These are phyloP conservation scores for Rhodamnia rubescens DNA, from an alignment of 345 rosid genomes.

Conservation along the genomic window DNA sequence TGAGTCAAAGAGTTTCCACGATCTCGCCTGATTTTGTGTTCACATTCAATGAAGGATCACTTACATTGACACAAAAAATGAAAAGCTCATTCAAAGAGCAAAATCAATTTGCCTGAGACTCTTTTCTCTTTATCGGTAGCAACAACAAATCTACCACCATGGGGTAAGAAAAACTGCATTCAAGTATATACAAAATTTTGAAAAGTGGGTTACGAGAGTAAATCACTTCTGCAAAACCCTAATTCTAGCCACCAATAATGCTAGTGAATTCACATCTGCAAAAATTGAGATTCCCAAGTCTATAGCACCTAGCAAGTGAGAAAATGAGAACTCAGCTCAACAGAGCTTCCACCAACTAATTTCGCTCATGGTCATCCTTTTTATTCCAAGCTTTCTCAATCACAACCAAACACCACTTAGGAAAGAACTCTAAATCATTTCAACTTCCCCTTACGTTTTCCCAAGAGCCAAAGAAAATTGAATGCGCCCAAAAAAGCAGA, in stretches of 20 bases:
- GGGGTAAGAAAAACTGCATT: background rate
- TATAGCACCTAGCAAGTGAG: background rate
- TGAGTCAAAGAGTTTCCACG: background rate
- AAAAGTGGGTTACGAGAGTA: background rate
- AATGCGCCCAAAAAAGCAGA: background rate
- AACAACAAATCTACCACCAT: background rate
- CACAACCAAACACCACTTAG: background rate
- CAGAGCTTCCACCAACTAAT: background rate
- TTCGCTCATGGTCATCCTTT: background rate
- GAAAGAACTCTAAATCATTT: background rate
- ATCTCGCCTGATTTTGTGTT: background rate
- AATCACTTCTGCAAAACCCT: background rate
- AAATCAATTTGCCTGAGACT: background rate
- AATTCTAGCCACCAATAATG: background rate
- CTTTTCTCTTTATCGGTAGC: background rate
- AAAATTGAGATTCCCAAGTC: background rate
- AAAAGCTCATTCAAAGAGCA: background rate
- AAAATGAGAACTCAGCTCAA: background rate
- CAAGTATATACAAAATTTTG: background rate
- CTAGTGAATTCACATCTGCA: background rate
- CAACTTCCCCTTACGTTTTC: background rate
- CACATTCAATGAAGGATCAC: background rate
- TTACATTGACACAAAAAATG: background rate
- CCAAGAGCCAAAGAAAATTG: background rate
- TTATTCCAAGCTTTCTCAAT: background rate